phyloP scores from a whole-genome alignment of 2,329 filamentous ascomycete genomes.

The Emmonsia crescens region DNA sequence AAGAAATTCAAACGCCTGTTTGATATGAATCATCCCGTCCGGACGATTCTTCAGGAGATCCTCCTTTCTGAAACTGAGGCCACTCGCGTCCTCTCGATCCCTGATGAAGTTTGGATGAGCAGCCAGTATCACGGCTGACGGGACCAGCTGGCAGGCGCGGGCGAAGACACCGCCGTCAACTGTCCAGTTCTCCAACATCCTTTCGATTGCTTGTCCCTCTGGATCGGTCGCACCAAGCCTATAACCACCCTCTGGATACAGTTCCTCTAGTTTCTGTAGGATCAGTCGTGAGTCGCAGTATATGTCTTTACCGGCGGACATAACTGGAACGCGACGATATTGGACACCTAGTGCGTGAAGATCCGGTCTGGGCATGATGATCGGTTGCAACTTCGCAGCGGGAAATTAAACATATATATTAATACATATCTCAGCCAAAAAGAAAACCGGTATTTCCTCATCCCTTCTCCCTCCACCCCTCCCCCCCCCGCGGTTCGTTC shows the following conservation, averaged over 20 bases:
- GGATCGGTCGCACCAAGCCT: conserved; percentile 28
- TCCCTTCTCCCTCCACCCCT: too few species aligned
- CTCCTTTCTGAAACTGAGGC: conserved; percentile 32
- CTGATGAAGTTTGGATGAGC: conserved; percentile 48
- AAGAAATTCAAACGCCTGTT: conserved; percentile 45
- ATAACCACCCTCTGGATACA: conserved; percentile 38
- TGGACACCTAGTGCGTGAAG: conserved; percentile 49
- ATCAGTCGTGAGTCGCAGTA: conserved; percentile 63
- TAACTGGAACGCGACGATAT: conserved; percentile 59
- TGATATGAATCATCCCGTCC: conserved; percentile 47
- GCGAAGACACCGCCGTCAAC: conserved; percentile 49
- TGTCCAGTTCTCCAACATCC: conserved; percentile 46
- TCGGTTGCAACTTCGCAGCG: conserved; percentile 49
- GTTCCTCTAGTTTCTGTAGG: conserved; percentile 50
- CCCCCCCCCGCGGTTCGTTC: too few species aligned
- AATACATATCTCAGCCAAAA: neutral
- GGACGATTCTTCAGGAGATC: conserved; percentile 36
- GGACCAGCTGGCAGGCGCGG: conserved; percentile 46
- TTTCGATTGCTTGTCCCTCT: conserved; percentile 40
- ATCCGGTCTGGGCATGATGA: conserved; percentile 55
- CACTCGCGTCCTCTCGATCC: conserved; percentile 43
- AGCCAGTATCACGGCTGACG: conserved; percentile 43
- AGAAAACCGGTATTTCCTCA: neutral
- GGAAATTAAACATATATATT: neutral
- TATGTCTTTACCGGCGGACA: conserved; percentile 55